Base-by-base conservation (phyloP, 305 asterid species). In the Solanum chacoense region DNA sequence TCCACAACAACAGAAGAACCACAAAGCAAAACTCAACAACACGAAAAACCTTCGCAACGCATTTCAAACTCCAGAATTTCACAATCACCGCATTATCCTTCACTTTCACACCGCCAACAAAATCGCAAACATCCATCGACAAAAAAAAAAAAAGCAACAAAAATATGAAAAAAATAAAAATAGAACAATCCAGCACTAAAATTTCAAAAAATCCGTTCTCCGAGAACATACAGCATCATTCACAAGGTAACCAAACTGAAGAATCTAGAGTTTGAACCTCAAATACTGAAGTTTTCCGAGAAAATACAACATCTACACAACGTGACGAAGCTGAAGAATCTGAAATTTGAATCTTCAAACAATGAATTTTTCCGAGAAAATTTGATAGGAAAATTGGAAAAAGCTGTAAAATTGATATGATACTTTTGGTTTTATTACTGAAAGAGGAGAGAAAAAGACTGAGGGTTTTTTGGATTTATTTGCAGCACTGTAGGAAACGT, bases 11-110 rank as follows among this genome's bases (percentile, higher is more conserved):
- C 65, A 93, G 65, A 38, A 89, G 8, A 4, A 95, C 85, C 7
- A 88, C 80, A 65, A 92, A 20, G 87, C 88, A 89, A 65, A 95
- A 84, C 91, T 95, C 98, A 0, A 91, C 32, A 86, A 92, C 26
- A 77, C 97, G 96, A 86, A 96, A 89, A 6, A 92, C 87, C 85
- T 89, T 94, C 73, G 91, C 92, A 76, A 94, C 59, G 88, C 89
- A 85, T 85, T 81, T 89, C 86, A 95, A 85, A 89, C 86, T 88
- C 71, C 84, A 1, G 67, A 89, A 75, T 11, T 45, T 36, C 13
- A 90, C 35, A 32, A 92, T 85, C 14, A 88, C 69, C 7, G 85
- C 69, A 42, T 80, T 28, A 26, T 80, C 26, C 69, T 76, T 55
- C 84, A 13, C 6, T 76, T 76, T 76, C 84, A 76, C 50, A 35